Conservation (phyloP, 768 basidiomycete genomes). For the Mrakia blollopis region DNA sequence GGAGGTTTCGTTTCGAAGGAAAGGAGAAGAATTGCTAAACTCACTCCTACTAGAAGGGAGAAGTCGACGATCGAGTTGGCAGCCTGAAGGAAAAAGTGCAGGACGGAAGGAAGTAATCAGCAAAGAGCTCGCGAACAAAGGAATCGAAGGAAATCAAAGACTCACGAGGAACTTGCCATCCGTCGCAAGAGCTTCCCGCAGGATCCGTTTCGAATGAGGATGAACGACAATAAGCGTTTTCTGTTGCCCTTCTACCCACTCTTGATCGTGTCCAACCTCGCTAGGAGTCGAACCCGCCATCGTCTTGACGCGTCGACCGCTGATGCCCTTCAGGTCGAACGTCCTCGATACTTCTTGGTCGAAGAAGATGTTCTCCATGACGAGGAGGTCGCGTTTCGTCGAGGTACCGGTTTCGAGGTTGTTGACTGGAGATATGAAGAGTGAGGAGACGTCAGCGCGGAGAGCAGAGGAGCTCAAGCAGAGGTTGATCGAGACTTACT, state of each 20-base stretch:
- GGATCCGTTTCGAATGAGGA: constrained; percentile 66
- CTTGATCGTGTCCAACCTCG: constrained; percentile 64
- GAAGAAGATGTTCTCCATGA: constrained; percentile 83
- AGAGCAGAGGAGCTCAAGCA: neutral
- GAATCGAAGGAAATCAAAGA: neutral
- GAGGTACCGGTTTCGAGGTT: constrained; percentile 64
- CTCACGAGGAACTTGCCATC: constrained; percentile 64
- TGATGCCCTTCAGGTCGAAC: constrained; percentile 80
- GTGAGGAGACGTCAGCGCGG: too few relatives aligned
- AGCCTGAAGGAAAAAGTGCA: constrained; percentile 38
- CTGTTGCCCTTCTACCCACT: constrained; percentile 82
- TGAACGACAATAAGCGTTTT: constrained; percentile 60
- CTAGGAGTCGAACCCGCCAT: constrained; percentile 45
- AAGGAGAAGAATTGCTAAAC: neutral
- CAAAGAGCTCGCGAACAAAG: neutral
- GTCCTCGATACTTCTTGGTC: constrained; percentile 61
- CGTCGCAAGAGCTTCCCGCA: constrained; percentile 61
- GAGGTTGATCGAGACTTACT: neutral
- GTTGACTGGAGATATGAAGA: constrained; percentile 48
- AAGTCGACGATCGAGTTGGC: constrained; percentile 82
- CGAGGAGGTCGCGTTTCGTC: constrained; percentile 66
- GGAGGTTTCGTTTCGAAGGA: neutral
- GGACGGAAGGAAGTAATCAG: neutral
- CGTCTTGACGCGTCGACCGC: constrained; percentile 64
- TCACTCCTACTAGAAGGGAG: constrained; percentile 52